Percentiles rank a stretch among this genome's conserved stretches.
Conservation (phyloP, 345 rosid species). For the Cardamine occulta region DNA sequence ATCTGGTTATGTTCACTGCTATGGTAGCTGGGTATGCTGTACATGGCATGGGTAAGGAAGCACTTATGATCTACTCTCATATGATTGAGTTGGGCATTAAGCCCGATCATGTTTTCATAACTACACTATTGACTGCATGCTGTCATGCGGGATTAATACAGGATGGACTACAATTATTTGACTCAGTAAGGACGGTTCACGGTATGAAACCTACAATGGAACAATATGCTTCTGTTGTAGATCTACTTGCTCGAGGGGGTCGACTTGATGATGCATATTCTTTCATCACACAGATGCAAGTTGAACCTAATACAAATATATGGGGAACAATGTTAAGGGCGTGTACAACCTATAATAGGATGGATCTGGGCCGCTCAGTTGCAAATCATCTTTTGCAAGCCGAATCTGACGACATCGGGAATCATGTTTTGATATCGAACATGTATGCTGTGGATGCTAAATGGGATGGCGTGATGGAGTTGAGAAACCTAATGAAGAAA, state of each 20-base stretch:
- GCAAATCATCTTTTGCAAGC: constrained; percentile 65
- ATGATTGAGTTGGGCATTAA: constrained; percentile 65
- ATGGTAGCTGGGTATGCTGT: constrained; percentile 81
- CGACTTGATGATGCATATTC: constrained; percentile 71
- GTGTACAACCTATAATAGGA: constrained; percentile 64
- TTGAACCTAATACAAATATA: constrained; percentile 64
- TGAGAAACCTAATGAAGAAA: constrained; percentile 70
- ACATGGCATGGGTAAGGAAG: constrained; percentile 87
- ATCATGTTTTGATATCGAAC: constrained; percentile 78
- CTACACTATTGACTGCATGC: constrained; percentile 74
- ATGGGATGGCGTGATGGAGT: constrained; percentile 78
- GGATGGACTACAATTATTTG: constrained; percentile 68
- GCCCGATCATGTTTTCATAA: constrained; percentile 76
- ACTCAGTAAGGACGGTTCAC: constrained; percentile 54
- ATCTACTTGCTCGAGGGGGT: constrained; percentile 90
- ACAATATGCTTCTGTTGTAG: constrained; percentile 78
- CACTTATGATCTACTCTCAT: constrained; percentile 61
- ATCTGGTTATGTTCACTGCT: constrained; percentile 75
- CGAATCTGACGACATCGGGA: constrained; percentile 63
- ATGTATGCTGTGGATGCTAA: constrained; percentile 79
- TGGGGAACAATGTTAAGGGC: constrained; percentile 87
- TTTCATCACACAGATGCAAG: constrained; percentile 62
- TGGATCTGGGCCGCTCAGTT: constrained; percentile 61
- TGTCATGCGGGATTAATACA: constrained; percentile 79
- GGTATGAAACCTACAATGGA: constrained; percentile 70